These are phyloP conservation scores for Mycena vulgaris DNA, from an alignment of 768 basidiomycete genomes.

Conservation along the genomic window DNA sequence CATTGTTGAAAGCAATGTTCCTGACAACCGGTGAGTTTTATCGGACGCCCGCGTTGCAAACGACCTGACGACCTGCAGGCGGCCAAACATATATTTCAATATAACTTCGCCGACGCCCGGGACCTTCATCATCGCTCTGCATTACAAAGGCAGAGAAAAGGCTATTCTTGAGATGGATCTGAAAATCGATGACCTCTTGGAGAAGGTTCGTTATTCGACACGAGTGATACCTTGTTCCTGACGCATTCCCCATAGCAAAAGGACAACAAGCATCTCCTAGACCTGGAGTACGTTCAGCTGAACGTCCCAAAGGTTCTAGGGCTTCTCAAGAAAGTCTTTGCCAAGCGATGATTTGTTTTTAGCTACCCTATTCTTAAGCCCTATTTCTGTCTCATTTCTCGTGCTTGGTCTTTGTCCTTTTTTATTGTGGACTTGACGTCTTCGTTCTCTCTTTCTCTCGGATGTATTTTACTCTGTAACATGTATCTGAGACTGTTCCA, in stretches of 20 bases:
- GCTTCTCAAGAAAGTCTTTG: slow-evolving; percentile 94
- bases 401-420: slow-evolving; percentile 27
- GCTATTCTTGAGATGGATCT: slow-evolving; percentile 99
- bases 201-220: slow-evolving; percentile 77
- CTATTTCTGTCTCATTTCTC: slow-evolving; percentile 34
- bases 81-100: slow-evolving; percentile 99
- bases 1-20: slow-evolving; percentile 99
- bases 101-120: slow-evolving; percentile 98
- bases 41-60: slow-evolving; percentile 22
- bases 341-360: slow-evolving; percentile 74
- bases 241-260: slow-evolving; percentile 81
- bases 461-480: slow-evolving; percentile 41
- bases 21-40: slow-evolving; percentile 88
- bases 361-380: slow-evolving; percentile 49
- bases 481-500: slow-evolving; percentile 38
- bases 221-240: neutral
- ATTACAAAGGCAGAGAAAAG: slow-evolving; percentile 99
- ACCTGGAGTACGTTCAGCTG: slow-evolving; percentile 97
- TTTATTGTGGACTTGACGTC: slow-evolving; percentile 36
- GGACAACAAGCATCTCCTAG: slow-evolving; percentile 96
- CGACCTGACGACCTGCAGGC: slow-evolving; percentile 61
- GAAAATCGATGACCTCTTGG: slow-evolving; percentile 97
- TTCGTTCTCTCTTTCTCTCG: slow-evolving; percentile 32
- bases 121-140: slow-evolving; percentile 98
- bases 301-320: slow-evolving; percentile 96